Evolutionary conservation across 1,284 basidiomycete genomes (phyloP), one percentile per base, ranked within the genome.

Genomic region (Bjerkandera adusta): DNA sequence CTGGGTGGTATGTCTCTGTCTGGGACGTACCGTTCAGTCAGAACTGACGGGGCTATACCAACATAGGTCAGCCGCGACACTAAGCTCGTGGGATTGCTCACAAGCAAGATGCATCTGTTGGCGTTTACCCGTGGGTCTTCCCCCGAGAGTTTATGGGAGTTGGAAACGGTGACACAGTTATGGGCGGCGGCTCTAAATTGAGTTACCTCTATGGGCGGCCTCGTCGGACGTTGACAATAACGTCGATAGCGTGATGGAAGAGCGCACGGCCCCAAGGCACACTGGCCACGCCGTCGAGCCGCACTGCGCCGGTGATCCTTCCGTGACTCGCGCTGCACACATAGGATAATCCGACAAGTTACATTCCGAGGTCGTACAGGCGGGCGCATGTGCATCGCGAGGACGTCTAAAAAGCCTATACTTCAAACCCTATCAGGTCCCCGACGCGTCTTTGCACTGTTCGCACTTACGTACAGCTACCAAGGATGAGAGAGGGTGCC

Each of bases 301-400:
- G 12, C 29, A 22, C 29, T 34, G 30, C 21, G 16, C 33, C 11
- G 30, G 13, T 43, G 41, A 43, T 43, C 41, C 30, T 26, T 33
- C 41, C 30, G 41, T 43, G 30, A 34, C 24, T 34, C 30, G 8
- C 35, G 15, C 41, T 20, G 21, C 41, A 34, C 22, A 33, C 30
- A 43, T 43, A 32, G 41, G 41, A 34, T 34, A 25, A 22, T 38
- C 13, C n/a, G 26, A n/a, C n/a, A 16, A 43, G 35, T 33, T 43
- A 22, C 21, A 43, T 43, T 43, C 25, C 30, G 24, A 24, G 30
- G 15, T 21, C 21, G 41, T 15, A 16, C 15, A 34, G 24, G 27
- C n/a, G n/a, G n/a, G n/a, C n/a, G 30, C n/a, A 43, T 34, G 13
- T n/a, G 22, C 15, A 13, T 13, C 21, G 27, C 6, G 25, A 21